Evolutionary conservation across 306 rosid genomes (phyloP), one percentile per base, ranked within the genome.

Genomic region (Malus sieversii): DNA sequence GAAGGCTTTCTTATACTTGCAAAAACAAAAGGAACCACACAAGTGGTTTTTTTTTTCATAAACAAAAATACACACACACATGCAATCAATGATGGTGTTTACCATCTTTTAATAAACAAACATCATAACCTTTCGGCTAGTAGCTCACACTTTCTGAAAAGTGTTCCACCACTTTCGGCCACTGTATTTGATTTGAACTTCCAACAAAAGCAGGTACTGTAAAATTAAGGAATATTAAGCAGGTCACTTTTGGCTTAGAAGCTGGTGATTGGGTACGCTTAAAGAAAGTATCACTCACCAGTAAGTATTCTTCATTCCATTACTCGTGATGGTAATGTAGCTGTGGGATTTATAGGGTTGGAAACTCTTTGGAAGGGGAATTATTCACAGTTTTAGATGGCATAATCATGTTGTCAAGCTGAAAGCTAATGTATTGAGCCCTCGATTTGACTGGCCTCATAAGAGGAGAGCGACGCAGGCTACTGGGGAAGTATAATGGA

Each of bases 301-400:
- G 93, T 92, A 14, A 96, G 98, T 30, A 87, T 92, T 80, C 83
- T 94, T 59, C 98, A 94, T 78, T 84, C 95, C 66, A 83, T 94
- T 70, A 67, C 71, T 19, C 92, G 96, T 2, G 76, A 87, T 3
- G 88, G 95, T 66, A 74, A 53, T 75, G 93, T 87, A 32, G 76
- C 78, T 55, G 98, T 84, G 72, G 98, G 92, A 72, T 88, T 94
- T 55, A 84, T 92, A 27, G 27, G 27, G 27, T 27, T 27, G 27
- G 27, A 29, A 78, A 88, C 92, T 71, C 96, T 90, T 14, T 86
- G 96, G 96, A 86, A 75, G 27, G 98, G 96, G 30, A 82, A 81
- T 45, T 82, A 93, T 66, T 86, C 92, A 3, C 85, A 87, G 55
- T 87, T 94, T 15, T 90, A 94, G 81, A 86, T 90, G 96, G 91